Percentiles rank a stretch among this genome's conserved stretches.
phyloP scores from a whole-genome alignment of 2,329 filamentous ascomycete species.

The Aspergillus neotritici region DNA sequence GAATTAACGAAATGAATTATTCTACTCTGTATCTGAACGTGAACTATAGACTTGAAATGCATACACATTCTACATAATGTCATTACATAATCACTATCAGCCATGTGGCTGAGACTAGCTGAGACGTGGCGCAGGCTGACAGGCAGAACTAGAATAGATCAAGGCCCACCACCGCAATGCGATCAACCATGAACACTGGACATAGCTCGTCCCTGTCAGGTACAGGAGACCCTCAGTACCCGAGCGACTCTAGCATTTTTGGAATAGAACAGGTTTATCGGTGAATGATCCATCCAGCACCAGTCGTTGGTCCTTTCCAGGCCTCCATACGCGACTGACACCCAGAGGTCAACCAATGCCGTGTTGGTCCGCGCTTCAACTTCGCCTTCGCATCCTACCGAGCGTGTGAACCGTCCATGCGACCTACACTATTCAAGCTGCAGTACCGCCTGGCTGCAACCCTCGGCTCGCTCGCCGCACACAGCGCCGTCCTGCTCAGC shows the following conservation, averaged over 20 bases:
- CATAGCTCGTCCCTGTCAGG: not conserved
- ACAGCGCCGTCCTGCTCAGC: slow-evolving; percentile 57
- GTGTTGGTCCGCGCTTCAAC: not conserved
- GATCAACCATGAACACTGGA: slow-evolving; percentile 1
- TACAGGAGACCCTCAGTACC: too few species aligned
- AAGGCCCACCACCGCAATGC: not conserved
- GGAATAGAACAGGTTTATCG: not conserved
- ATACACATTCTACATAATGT: too few species aligned
- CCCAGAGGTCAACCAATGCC: too few species aligned
- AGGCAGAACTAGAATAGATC: not conserved
- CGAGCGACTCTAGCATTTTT: not conserved
- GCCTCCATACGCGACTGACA: not conserved
- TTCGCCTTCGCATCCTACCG: not conserved
- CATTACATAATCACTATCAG: too few species aligned
- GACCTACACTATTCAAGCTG: slow-evolving; percentile 55
- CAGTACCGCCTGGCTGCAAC: slow-evolving; percentile 69
- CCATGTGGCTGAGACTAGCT: too few species aligned
- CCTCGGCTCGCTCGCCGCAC: slow-evolving; percentile 54
- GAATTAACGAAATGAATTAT: not conserved
- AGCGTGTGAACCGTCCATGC: slow-evolving; percentile 29
- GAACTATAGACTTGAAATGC: not conserved
- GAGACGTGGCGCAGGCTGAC: too few species aligned
- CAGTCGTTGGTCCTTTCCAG: not conserved
- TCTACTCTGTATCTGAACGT: not conserved
- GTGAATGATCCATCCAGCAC: not conserved